Evolutionary conservation across 192 early-diverging fungal species (phyloP).

Genomic region (Backusella tarrabulga): DNA sequence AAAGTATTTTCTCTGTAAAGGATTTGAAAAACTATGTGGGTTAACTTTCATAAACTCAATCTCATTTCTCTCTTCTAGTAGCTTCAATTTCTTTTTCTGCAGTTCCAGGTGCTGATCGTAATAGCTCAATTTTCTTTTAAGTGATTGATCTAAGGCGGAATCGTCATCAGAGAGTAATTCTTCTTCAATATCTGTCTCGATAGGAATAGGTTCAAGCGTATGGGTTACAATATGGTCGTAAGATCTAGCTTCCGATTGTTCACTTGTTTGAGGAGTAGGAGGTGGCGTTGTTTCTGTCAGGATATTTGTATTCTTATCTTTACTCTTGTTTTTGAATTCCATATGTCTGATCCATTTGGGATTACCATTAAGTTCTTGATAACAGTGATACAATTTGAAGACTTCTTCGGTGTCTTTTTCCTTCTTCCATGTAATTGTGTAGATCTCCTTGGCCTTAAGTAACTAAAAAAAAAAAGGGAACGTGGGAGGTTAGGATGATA

Average conservation of each 20-base stretch:
- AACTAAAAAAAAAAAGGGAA: not conserved
- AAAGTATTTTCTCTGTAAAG: not conserved
- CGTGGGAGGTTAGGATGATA: too few species aligned
- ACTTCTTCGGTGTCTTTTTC: not conserved
- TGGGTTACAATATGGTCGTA: too few species aligned
- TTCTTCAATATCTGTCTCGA: not conserved
- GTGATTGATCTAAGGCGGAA: not conserved
- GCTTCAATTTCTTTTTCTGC: not conserved
- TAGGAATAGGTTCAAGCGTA: not conserved
- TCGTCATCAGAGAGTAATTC: not conserved
- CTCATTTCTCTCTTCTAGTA: not conserved
- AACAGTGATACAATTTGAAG: not conserved
- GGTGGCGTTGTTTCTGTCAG: not conserved
- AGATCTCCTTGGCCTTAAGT: not conserved
- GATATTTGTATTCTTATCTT: not conserved
- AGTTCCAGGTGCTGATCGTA: not conserved
- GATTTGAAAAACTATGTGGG: not conserved
- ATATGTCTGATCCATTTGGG: not conserved
- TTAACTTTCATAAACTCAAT: not conserved
- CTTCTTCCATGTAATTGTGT: not conserved
- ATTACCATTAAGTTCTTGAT: not conserved
- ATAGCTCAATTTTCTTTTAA: not conserved
- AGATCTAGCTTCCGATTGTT: not conserved
- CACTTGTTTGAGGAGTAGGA: not conserved
- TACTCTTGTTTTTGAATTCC: not conserved